Evolutionary conservation across 2,329 filamentous ascomycete genomes (phyloP), one percentile per base, ranked within the genome.

Genomic region (Nemania serpens): DNA sequence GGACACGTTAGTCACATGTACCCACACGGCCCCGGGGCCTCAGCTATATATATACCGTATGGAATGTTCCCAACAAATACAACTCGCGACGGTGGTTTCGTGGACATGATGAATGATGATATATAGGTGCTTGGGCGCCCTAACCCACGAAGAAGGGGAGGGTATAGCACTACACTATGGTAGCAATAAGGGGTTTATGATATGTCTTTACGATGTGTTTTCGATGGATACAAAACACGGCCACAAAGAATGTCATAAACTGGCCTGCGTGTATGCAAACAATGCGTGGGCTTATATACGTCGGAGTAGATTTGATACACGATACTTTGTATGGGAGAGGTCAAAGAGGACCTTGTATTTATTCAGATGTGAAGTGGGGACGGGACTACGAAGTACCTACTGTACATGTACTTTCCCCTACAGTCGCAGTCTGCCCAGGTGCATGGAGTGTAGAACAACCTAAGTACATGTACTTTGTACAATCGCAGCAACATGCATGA

Each of bases 21-120:
- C 33, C n/a, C 10, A 17, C 11, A 29, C n/a, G 22, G 6, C 36
- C 41, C 36, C 4, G 25, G 29, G 17, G 47, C 39, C 37, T 46
- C 33, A 47, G 39, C 13, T 5, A 45, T 5, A 45, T 5, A 45
- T 10, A 11, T 63, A 89, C 88, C 90, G 77, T 93, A 93, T n/a
- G 89, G 88, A 68, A 92, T 93, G 72, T 94, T 93, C 66, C 91
- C 91, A 60, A 94, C 90, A 75, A 95, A 95, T 62, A 94, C 89
- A 29, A 93, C 89, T 64, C 89, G 86, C 15, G 90, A 91, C 12
- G 87, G 89, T 73, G 88, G 89, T 77, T 91, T 91, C 70, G 84
- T 85, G 75, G 82, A 91, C 89, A 85, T 92, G 75, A 69, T 83
- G 80, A 39, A 7, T 7, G 46, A 20, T 37, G 53, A 47, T 33